Evolutionary conservation across 495 filamentous ascomycete genomes (phyloP).

Genomic region (Rhypophila decipiens): DNA sequence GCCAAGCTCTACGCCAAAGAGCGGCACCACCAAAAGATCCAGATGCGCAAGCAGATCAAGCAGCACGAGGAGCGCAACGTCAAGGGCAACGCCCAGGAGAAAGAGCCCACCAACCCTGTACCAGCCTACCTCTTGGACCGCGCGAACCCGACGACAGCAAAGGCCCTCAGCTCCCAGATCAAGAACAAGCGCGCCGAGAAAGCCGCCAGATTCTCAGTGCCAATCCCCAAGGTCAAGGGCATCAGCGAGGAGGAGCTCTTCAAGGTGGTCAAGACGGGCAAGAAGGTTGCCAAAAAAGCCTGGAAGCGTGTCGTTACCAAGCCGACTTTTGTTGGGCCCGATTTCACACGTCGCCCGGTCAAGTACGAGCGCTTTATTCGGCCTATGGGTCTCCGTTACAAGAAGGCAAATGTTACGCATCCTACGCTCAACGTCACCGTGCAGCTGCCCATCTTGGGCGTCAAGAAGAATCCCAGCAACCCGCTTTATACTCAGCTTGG

Average conservation of each 20-base stretch:
- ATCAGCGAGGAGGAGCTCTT: slow-evolving; percentile 98
- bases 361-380: slow-evolving; percentile 72
- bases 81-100: slow-evolving; percentile 74
- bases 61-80: slow-evolving; percentile 92
- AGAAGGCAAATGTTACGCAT: slow-evolving; percentile 89
- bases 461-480: slow-evolving; percentile 98
- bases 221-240: slow-evolving; percentile 87
- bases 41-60: slow-evolving; percentile 95
- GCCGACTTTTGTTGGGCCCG: slow-evolving; percentile 64
- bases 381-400: slow-evolving; percentile 82
- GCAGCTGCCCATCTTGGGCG: slow-evolving; percentile 84
- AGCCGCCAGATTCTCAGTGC: slow-evolving; percentile 92
- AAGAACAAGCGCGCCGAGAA: slow-evolving; percentile 64
- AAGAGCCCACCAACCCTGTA: slow-evolving; percentile 65
- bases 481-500: slow-evolving; percentile 89
- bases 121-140: slow-evolving; percentile 90
- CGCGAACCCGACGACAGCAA: slow-evolving; percentile 76
- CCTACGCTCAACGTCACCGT: slow-evolving; percentile 45
- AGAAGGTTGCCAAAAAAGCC: slow-evolving; percentile 52
- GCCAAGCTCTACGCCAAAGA: slow-evolving; percentile 95
- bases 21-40: slow-evolving; percentile 94
- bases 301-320: slow-evolving; percentile 95
- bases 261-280: slow-evolving; percentile 93
- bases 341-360: slow-evolving; percentile 84
- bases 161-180: slow-evolving; percentile 56